A percentile compares a stretch with the other conserved stretches of the same genome.
These are phyloP conservation scores for Neonectria magnoliae DNA, from an alignment of 2,329 filamentous ascomycete species.

Conservation along the genomic window DNA sequence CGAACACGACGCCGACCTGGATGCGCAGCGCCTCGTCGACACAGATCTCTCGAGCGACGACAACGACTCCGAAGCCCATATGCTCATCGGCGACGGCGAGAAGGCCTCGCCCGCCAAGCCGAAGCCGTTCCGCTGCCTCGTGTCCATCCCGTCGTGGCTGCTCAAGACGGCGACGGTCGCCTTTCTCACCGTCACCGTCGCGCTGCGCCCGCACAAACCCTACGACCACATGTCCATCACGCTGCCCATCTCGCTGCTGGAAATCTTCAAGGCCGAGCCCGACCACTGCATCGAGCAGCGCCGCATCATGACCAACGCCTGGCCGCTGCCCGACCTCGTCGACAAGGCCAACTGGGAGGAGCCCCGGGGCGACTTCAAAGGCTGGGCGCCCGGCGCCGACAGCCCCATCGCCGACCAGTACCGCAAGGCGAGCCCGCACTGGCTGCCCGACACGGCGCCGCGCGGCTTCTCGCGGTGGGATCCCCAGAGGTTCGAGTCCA, in stretches of 20 bases:
- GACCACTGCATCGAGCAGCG: slow-evolving; percentile 41
- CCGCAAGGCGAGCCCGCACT: slow-evolving; percentile 39
- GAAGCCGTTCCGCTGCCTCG: slow-evolving; percentile 18
- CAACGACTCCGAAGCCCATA: slow-evolving; percentile 17
- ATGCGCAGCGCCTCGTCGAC: background rate
- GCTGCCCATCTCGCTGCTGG: slow-evolving; percentile 45
- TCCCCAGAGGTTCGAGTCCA: slow-evolving; percentile 37
- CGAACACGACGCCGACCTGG: background rate
- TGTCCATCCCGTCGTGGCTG: slow-evolving; percentile 28
- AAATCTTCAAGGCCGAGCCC: slow-evolving; percentile 40
- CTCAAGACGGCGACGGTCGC: slow-evolving; percentile 29
- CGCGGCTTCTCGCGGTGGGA: slow-evolving; percentile 46
- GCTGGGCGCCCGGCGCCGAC: slow-evolving; percentile 44
- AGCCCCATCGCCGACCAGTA: slow-evolving; percentile 41
- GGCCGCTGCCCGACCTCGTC: slow-evolving; percentile 46
- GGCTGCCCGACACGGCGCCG: slow-evolving; percentile 43
- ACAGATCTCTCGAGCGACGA: slow-evolving; percentile 28
- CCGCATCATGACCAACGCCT: slow-evolving; percentile 37
- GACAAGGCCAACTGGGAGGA: slow-evolving; percentile 39
- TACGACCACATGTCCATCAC: slow-evolving; percentile 47
- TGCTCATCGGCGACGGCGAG: slow-evolving; percentile 21
- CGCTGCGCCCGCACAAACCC: slow-evolving; percentile 44
- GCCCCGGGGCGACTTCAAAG: slow-evolving; percentile 44
- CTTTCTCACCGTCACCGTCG: slow-evolving; percentile 35
- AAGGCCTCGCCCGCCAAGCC: slow-evolving; percentile 9